Evolutionary conservation across 129 eudicot genomes (phyloP), one percentile per base, ranked within the genome.

Genomic region (Logfia minima): DNA sequence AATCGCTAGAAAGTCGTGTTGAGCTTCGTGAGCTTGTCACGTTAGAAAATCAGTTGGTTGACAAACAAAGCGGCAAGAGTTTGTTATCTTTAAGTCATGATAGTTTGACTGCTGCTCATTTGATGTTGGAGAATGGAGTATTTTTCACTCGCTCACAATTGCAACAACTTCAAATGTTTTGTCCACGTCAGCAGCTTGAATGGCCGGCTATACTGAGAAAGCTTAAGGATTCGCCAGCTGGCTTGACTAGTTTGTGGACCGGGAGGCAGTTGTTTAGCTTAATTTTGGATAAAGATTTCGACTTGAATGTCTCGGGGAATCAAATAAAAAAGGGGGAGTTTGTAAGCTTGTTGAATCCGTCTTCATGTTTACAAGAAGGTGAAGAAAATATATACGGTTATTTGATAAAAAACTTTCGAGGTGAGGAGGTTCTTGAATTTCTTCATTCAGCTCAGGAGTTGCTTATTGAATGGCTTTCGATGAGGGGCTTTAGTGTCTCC

Each of bases 401-500:
- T 63, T 84, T 94, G 6, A 63, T 88, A 8, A 85, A 80, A 72
- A 82, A 87, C 72, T 82, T 71, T 64, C 52, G 18, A 59, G 67
- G 79, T 37, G 82, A 77, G 3, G 77, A 85, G 70, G 83, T 75
- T 83, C 96, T 94, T 61, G 91, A 83, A 41, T 84, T 86, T 62
- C 83, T 94, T 43, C 66, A 79, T 78, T 75, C 88, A 4, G 92
- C 93, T 24, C 98, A 94, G 79, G 86, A 84, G 82, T 81, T 89
- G 83, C 89, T 94, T 32, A 85, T 90, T 19, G 98, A 94, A 71
- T 94, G 98, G 98, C 37, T 94, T 52, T 87, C 90, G 5, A 79
- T 68, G 83, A 88, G 96, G 83, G 98, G 98, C 18, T 85, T 94
- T 18, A 94, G 96, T 61, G 98, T 94, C 74, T 94, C 98, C 1